Evolutionary conservation across 371 early-diverging fungal genomes (phyloP).

Genomic region (Lichtheimia ornata): DNA sequence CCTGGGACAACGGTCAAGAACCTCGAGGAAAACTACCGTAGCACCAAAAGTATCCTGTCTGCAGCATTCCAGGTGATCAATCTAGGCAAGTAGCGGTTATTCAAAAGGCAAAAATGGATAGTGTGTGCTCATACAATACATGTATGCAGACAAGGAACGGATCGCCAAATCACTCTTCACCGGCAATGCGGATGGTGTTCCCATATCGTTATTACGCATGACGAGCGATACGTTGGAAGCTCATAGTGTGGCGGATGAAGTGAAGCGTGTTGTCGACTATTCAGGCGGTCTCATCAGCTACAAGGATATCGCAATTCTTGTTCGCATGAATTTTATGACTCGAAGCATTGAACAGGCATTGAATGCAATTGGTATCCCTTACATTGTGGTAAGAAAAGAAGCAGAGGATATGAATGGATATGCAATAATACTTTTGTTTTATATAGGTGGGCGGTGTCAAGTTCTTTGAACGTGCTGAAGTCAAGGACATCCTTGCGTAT

Average conservation of each 20-base stretch:
- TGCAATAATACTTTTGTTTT: not conserved
- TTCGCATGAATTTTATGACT: conserved; percentile 49
- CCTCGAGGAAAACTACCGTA: conserved; percentile 62
- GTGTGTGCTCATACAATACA: conserved; percentile 3
- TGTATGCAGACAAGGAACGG: conserved; percentile 16
- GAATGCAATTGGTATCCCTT: conserved; percentile 40
- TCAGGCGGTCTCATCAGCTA: conserved; percentile 34
- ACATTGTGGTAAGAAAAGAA: conserved; percentile 38
- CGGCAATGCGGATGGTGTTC: conserved; percentile 34
- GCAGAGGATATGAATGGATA: not conserved
- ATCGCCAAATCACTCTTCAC: conserved; percentile 30
- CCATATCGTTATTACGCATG: conserved; percentile 30
- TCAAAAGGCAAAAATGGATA: conserved; percentile 8
- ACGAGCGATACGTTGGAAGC: conserved; percentile 34
- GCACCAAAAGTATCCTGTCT: conserved; percentile 51
- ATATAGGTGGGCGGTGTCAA: conserved; percentile 38
- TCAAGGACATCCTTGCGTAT: conserved; percentile 47
- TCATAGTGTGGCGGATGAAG: conserved; percentile 39
- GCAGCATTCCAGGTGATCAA: conserved; percentile 51
- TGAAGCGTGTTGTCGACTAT: conserved; percentile 38
- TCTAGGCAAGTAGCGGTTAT: conserved; percentile 28
- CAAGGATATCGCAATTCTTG: conserved; percentile 60
- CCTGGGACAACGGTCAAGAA: conserved; percentile 30
- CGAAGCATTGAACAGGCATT: conserved; percentile 50
- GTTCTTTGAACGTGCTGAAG: conserved; percentile 48